phyloP scores from a whole-genome alignment of 1,284 basidiomycete species.

The Apiotrichum akiyoshidainum region DNA sequence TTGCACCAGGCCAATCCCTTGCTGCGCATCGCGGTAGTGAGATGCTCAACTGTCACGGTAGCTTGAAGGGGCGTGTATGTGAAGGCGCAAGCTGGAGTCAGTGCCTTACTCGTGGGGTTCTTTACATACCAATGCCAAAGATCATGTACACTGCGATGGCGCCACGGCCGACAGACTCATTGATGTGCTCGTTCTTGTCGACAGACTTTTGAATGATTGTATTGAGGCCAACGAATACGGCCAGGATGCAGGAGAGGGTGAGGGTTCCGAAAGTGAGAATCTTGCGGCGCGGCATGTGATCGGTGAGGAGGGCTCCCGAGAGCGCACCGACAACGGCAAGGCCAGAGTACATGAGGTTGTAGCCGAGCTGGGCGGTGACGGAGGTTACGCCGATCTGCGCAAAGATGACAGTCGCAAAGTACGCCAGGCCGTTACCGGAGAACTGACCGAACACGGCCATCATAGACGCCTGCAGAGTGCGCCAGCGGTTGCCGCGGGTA shows the following conservation, averaged over 20 bases:
- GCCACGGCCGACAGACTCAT: neutral
- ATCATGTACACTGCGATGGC: conserved; percentile 5
- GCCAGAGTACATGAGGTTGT: conserved; percentile 57
- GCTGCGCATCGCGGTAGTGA: conserved; percentile 59
- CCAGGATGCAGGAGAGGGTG: neutral
- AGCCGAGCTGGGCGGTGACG: conserved; percentile 48
- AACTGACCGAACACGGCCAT: conserved; percentile 48
- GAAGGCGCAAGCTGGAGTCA: conserved; percentile 28
- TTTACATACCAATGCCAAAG: conserved; percentile 3
- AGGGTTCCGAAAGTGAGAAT: conserved; percentile 19
- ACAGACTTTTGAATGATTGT: neutral
- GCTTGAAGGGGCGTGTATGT: conserved; percentile 53
- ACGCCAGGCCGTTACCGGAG: conserved; percentile 52
- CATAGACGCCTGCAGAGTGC: conserved; percentile 14
- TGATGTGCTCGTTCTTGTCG: neutral
- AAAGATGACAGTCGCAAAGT: conserved; percentile 44
- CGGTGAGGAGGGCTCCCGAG: conserved; percentile 12
- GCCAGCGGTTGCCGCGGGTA: conserved; percentile 1
- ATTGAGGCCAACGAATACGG: conserved; percentile 6
- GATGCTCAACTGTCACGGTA: conserved; percentile 59
- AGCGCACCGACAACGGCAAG: conserved; percentile 56
- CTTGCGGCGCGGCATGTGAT: conserved; percentile 14
- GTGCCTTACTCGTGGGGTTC: neutral
- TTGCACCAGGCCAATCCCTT: conserved; percentile 56
- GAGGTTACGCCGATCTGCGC: conserved; percentile 26